Percentiles rank a stretch among this genome's conserved stretches.
These are phyloP conservation scores for Arachnomyces sp. DNA, from an alignment of 2,329 filamentous ascomycete genomes.

Conservation along the genomic window DNA sequence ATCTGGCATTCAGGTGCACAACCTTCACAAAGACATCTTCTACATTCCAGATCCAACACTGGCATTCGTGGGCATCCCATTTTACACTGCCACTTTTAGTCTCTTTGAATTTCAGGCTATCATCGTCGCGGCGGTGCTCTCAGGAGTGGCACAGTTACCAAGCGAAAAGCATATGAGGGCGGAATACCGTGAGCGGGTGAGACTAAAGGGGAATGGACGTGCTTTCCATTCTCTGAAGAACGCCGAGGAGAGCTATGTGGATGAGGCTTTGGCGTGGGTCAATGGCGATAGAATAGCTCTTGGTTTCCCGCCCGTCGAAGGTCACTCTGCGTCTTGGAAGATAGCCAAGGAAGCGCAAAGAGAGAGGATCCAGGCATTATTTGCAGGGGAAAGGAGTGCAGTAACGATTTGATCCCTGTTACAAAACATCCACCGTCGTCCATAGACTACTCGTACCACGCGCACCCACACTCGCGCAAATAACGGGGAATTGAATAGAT, in stretches of 20 bases:
- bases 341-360: constrained; percentile 19
- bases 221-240: constrained; percentile 32
- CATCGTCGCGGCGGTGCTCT: constrained; percentile 50
- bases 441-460: too few species aligned
- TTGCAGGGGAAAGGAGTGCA: too few species aligned
- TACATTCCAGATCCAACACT: constrained; percentile 61
- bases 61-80: constrained; percentile 57
- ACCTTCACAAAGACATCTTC: constrained; percentile 64
- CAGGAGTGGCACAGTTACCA: constrained; percentile 46
- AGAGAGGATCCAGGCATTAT: too few species aligned
- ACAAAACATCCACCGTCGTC: too few species aligned
- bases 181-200: constrained; percentile 23
- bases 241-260: constrained; percentile 28
- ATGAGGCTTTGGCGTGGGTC: constrained; percentile 27
- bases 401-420: too few species aligned
- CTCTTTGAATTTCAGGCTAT: constrained; percentile 65
- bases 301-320: constrained; percentile 20
- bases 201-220: constrained; percentile 23
- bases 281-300: constrained; percentile 17
- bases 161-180: constrained; percentile 28
- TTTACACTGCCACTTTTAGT: constrained; percentile 60
- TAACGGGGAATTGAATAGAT: too few species aligned
- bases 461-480: too few species aligned
- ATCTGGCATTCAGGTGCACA: constrained; percentile 57
- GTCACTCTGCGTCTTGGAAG: constrained; percentile 25